Evolutionary conservation across 306 rosid species (phyloP).

Genomic region (Chamaecrista fasciculata): DNA sequence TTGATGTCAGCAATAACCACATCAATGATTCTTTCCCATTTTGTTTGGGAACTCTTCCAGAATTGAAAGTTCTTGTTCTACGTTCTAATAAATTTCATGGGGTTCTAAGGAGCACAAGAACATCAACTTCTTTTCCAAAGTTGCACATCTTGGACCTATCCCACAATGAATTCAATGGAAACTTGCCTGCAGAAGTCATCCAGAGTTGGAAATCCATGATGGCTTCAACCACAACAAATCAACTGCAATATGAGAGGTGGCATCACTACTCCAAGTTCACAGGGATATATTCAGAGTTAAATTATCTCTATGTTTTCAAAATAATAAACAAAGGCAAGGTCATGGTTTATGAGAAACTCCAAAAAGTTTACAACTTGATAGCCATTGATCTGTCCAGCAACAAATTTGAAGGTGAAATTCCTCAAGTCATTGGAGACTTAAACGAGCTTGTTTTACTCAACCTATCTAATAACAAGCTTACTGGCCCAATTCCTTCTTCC

Average conservation of each 20-base stretch:
- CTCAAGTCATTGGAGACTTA: slow-evolving; percentile 5
- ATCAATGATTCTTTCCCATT: slow-evolving; percentile 41
- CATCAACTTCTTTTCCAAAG: slow-evolving; percentile 13
- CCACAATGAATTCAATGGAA: slow-evolving; percentile 9
- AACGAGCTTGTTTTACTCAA: slow-evolving; percentile 6
- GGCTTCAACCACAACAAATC: background rate
- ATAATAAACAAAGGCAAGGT: slow-evolving; percentile 18
- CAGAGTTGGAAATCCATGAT: slow-evolving; percentile 5
- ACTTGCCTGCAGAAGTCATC: background rate
- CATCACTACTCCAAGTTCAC: too few relatives aligned
- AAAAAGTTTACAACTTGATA: background rate
- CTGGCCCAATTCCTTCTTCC: slow-evolving; percentile 25
- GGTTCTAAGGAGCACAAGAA: background rate
- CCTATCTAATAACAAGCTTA: slow-evolving; percentile 27
- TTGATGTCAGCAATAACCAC: slow-evolving; percentile 8
- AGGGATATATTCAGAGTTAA: background rate
- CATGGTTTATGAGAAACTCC: background rate
- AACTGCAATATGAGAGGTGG: background rate
- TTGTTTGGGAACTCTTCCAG: slow-evolving; percentile 33
- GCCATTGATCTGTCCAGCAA: slow-evolving; percentile 23
- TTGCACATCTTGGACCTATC: slow-evolving; percentile 33
- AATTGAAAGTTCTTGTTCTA: slow-evolving; percentile 23
- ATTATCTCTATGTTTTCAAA: background rate
- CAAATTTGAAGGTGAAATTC: slow-evolving; percentile 19
- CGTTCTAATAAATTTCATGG: background rate